Evolutionary conservation across 371 early-diverging fungal genomes (phyloP), one percentile per base, ranked within the genome.

Genomic region (Pancytospora philotis): DNA sequence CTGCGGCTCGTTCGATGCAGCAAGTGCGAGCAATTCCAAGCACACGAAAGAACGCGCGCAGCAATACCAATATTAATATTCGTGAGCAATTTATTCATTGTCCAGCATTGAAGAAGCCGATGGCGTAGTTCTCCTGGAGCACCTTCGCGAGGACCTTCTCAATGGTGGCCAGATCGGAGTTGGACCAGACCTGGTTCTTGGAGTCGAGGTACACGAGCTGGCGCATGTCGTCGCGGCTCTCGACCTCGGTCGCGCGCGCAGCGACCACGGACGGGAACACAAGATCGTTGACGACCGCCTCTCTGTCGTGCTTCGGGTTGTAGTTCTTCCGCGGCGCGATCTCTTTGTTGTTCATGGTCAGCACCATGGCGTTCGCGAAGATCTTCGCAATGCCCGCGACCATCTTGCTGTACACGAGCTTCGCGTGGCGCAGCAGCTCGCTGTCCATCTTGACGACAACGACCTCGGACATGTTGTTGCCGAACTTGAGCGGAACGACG

Each of bases 121-220:
- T 68, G 30, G 53, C 10, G 8, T 62, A 71, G 10, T 73, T 79
- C 56, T 68, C 71, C 31, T 56, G 56, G 27, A 76, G 64, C 31
- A 76, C 38, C 10, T 62, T 58, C 27, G 50, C 60, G 34, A 75
- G 61, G 34, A 66, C 68, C 0, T 53, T 56, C 10, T 59, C 59
- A 59, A 79, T 73, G 3, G 71, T 64, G 28, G 45, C 65, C 66
- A 79, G 35, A 52, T 69, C 69, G 0, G 62, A 28, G n/a, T 69
- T 55, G 50, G 8, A 50, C 65, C 65, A 64, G 31, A 27, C 51
- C 8, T 38, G 53, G 8, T 64, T 37, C 55, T 69, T 68, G n/a
- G 34, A 39, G 19, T 73, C 74, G 19, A 73, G 48, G 51, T 71
- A 59, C 38, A 73, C 69, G 35, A 60, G 59, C 10, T 62, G 53